Base-by-base conservation (phyloP, 2,329 filamentous ascomycete genomes). In the Calonectria pteridis region DNA sequence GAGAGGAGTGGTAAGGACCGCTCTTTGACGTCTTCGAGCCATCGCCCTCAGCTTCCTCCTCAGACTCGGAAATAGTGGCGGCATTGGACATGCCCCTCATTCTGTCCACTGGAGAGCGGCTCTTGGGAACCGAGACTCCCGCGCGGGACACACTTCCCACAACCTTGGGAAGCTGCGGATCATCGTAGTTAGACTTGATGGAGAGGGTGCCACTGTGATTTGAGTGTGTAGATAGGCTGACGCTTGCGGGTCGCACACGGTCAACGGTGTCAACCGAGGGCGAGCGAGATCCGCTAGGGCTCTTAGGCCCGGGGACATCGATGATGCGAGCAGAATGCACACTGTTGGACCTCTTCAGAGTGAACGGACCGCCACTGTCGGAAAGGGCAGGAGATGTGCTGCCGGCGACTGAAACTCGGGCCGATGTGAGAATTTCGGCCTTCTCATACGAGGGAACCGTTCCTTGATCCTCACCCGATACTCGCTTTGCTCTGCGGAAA, bases 301-400 rank as follows among this genome's bases (percentile, higher is more conserved):
- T 91, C 75, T 88, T 88, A 26, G 88, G 88, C 14, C 85, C 86
- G 11, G 86, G 78, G 6, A 92, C 90, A 43, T 92, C 90, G 31
- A 92, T 89, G 43, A 92, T 84, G n/a, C 90, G 88, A 43, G 89
- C 88, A 4, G 90, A 91, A 73, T 88, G 87, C 23, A 90, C 84
- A 76, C 89, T 91, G 3, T 88, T 77, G 80, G 87, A 77, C 84
- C 81, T 75, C 77, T 84, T 75, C 79, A 84, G 75, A 72, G 84
- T 72, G 85, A 81, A 68, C 78, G 85, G 74, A 77, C 77, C 87
- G 33, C 84, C 85, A 50, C 84, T 83, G 10, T 91, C 89, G 0
- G 89, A 89, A 2, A 84, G 82, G 3, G 88, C 83, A 2, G 88
- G 88, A 0, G 89, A 90, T 37, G 86, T 86, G 76, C 87, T 87